Conservation (phyloP, 1,139 yeast genomes). For the Hemisphaericaspora xylofermentans region DNA sequence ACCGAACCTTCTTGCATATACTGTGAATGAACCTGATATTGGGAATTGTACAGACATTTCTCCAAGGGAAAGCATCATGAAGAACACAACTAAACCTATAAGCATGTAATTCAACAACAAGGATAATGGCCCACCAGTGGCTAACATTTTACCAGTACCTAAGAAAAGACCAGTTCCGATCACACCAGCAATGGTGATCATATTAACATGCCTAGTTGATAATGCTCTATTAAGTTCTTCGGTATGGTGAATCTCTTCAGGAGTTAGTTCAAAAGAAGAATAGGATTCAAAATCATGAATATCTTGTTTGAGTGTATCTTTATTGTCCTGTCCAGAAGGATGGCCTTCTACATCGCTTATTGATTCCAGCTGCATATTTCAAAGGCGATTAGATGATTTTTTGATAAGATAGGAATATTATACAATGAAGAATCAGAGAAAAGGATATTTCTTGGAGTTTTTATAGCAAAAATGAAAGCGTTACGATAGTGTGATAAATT, state of each 20-base stretch:
- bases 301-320: slow-evolving; percentile 3
- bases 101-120: slow-evolving; percentile 56
- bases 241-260: slow-evolving; percentile 10
- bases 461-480: background rate
- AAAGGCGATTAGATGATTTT: background rate
- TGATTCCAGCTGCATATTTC: slow-evolving; percentile 1
- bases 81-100: slow-evolving; percentile 58
- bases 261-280: slow-evolving; percentile 2
- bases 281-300: slow-evolving; percentile 7
- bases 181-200: slow-evolving; percentile 68
- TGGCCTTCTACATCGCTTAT: background rate
- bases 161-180: slow-evolving; percentile 70
- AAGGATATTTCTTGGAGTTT: background rate
- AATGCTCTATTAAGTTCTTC: slow-evolving; percentile 44
- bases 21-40: slow-evolving; percentile 60
- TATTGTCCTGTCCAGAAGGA: background rate
- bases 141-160: slow-evolving; percentile 61
- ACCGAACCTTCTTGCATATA: slow-evolving; percentile 60
- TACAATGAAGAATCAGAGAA: background rate
- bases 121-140: slow-evolving; percentile 65
- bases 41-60: slow-evolving; percentile 67
- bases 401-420: background rate
- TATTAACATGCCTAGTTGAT: slow-evolving; percentile 53
- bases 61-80: slow-evolving; percentile 61
- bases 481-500: background rate